Percentiles rank a stretch among this genome's conserved stretches.
phyloP scores from a whole-genome alignment of 164 flowering plant genomes.

The Vitis amurensis region DNA sequence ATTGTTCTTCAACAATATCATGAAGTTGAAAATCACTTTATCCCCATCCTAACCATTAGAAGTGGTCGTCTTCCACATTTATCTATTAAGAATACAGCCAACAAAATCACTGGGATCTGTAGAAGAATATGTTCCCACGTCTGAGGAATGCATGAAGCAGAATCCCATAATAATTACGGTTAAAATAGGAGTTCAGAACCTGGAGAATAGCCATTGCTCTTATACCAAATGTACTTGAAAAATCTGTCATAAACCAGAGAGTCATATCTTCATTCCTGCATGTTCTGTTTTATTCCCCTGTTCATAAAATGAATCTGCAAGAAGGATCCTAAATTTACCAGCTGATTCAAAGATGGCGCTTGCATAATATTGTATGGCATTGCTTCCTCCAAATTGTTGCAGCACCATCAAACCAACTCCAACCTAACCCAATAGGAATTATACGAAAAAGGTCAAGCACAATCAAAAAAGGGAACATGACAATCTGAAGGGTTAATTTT shows the following conservation, averaged over 20 bases:
- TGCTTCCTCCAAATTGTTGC: conserved; percentile 44
- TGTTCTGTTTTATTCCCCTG: neutral
- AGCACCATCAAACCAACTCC: conserved; percentile 49
- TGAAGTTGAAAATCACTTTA: neutral
- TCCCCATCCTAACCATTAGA: conserved; percentile 45
- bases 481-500: no score
- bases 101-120: conserved; percentile 69
- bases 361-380: conserved; percentile 39
- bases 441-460: no score
- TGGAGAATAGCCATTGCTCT: conserved; percentile 68
- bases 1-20: neutral
- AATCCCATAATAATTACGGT: neutral
- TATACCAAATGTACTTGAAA: conserved; percentile 64
- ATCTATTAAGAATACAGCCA: conserved; percentile 71
- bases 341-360: conserved; percentile 42
- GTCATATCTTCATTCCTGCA: neutral
- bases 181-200: conserved; percentile 32
- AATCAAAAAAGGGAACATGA: no score
- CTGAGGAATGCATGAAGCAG: neutral
- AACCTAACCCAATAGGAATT: conserved; percentile 24
- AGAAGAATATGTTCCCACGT: conserved; percentile 7
- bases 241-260: conserved; percentile 43
- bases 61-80: conserved; percentile 76
- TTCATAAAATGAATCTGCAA: neutral
- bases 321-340: conserved; percentile 19